Evolutionary conservation across 2,329 filamentous ascomycete genomes (phyloP).

Genomic region (Botrytis cinerea): DNA sequence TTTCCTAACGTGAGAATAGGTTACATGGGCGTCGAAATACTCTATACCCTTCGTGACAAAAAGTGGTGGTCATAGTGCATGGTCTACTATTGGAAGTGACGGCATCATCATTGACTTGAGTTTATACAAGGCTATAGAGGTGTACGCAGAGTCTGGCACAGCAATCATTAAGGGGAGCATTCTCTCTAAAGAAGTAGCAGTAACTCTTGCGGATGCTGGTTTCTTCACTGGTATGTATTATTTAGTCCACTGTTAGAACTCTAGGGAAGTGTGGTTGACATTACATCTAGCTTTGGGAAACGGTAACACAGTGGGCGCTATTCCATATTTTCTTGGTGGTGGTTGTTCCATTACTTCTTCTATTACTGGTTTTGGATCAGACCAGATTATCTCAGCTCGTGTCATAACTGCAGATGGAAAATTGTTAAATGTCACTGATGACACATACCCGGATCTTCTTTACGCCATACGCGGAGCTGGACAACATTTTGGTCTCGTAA

Average conservation of each 20-base stretch:
- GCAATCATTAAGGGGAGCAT: conserved; percentile 25
- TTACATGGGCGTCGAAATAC: conserved; percentile 17
- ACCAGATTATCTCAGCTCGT: conserved; percentile 37
- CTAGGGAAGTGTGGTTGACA: background rate
- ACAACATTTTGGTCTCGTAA: conserved; percentile 41
- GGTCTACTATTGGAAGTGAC: conserved; percentile 36
- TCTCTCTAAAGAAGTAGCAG: conserved; percentile 1
- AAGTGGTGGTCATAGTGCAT: conserved; percentile 37
- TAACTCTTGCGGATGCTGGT: background rate
- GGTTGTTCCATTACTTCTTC: conserved; percentile 22
- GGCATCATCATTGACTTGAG: conserved; percentile 39
- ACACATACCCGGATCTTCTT: conserved; percentile 30
- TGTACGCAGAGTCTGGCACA: conserved; percentile 28
- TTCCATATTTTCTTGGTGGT: conserved; percentile 33
- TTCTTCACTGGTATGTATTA: conserved; percentile 15
- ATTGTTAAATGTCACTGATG: conserved; percentile 32
- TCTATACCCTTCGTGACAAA: conserved; percentile 34
- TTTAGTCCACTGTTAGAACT: background rate
- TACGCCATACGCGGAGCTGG: conserved; percentile 40
- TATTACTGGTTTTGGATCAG: conserved; percentile 33
- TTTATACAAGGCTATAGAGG: conserved; percentile 28
- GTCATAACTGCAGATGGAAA: conserved; percentile 38
- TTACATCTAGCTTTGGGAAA: conserved; percentile 34
- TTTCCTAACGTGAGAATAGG: conserved; percentile 8
- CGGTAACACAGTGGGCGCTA: conserved; percentile 40